Conservation (phyloP, 2,329 filamentous ascomycete genomes). For the Purpureocillium lavendulum region DNA sequence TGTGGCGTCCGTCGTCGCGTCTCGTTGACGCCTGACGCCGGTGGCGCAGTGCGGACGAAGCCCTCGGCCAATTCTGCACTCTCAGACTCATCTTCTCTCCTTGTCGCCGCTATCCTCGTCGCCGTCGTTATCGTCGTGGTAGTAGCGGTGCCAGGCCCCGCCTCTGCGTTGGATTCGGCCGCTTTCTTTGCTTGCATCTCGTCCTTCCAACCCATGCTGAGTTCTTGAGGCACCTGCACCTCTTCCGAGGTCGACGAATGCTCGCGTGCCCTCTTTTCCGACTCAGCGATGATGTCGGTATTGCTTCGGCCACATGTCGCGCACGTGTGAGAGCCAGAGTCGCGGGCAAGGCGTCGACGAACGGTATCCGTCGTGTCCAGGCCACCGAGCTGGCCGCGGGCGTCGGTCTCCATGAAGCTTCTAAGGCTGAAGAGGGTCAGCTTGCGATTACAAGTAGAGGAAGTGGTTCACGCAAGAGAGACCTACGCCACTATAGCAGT, state of each 20-base stretch:
- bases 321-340: conserved; percentile 62
- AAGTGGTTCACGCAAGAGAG: neutral
- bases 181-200: conserved; percentile 44
- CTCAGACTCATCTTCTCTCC: neutral
- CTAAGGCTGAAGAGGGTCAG: conserved; percentile 43
- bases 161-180: neutral
- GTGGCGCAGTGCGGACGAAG: conserved; percentile 43
- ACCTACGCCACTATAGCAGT: conserved; percentile 65
- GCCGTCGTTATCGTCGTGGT: conserved; percentile 12
- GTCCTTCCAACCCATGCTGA: conserved; percentile 64
- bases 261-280: conserved; percentile 47
- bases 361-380: conserved; percentile 66
- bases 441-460: no score
- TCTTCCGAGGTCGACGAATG: conserved; percentile 25
- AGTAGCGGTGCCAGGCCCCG: neutral
- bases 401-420: conserved; percentile 88
- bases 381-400: conserved; percentile 81
- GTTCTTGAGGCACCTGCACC: conserved; percentile 42
- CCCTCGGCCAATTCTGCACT: conserved; percentile 44
- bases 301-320: conserved; percentile 62
- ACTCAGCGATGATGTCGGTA: conserved; percentile 63
- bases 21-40: neutral
- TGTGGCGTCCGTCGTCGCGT: neutral
- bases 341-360: conserved; percentile 58
- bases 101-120: conserved; percentile 25